phyloP scores from a whole-genome alignment of 768 basidiomycete genomes.

The Boletus fagicola region DNA sequence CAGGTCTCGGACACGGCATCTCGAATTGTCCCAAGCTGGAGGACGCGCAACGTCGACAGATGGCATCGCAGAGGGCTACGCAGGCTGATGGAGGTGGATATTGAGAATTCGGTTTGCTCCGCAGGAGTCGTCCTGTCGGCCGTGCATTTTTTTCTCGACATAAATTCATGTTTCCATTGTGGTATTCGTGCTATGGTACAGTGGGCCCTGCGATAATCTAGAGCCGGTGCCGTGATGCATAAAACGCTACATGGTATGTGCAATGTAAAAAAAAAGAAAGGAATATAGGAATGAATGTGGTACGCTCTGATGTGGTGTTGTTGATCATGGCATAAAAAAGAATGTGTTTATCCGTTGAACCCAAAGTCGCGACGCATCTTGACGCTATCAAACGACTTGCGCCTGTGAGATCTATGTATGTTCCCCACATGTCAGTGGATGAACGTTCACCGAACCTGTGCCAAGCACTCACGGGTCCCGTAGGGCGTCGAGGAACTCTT shows the following conservation, averaged over 20 bases:
- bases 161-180: neutral
- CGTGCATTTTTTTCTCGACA: neutral
- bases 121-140: neutral
- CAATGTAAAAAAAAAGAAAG: neutral
- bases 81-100: constrained; percentile 58
- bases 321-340: neutral
- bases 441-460: neutral
- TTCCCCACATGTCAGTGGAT: neutral
- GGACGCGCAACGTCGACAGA: constrained; percentile 85
- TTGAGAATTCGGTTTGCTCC: neutral
- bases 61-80: constrained; percentile 78
- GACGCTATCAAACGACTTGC: constrained; percentile 21
- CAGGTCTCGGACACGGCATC: constrained; percentile 91
- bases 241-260: constrained; percentile 12
- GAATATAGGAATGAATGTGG: neutral
- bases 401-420: neutral
- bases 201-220: neutral
- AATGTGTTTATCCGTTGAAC: constrained; percentile 27
- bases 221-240: neutral
- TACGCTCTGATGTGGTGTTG: neutral
- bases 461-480: constrained; percentile 16
- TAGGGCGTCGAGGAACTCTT: constrained; percentile 18
- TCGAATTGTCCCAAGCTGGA: constrained; percentile 96
- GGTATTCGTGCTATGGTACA: constrained; percentile 11
- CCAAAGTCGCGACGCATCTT: constrained; percentile 34